Base-by-base conservation (phyloP, 2,329 filamentous ascomycete genomes). In the Ceratocystis variospora region DNA sequence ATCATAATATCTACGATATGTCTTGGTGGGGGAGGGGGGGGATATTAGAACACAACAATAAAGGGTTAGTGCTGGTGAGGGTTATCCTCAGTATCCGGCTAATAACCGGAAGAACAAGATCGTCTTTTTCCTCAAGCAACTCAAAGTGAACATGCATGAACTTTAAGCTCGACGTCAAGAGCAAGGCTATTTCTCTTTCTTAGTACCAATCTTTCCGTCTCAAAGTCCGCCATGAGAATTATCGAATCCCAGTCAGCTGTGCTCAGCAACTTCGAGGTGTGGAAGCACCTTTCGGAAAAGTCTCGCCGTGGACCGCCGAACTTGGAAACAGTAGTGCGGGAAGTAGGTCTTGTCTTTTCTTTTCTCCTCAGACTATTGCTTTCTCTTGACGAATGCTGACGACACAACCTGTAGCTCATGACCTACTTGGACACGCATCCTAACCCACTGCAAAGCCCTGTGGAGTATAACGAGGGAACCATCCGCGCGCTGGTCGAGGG, bases 251-350 rank as follows among this genome's bases (percentile, higher is more conserved):
- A 90, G 73, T 83, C 83, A 37, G 86, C 86, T 4, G 80, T 86
- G 53, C 78, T 91, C 72, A 83, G 84, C 73, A 90, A 90, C 74
- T 87, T 83, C 70, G 88, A 90, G 78, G 87, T 90, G 69, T 86
- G 85, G 71, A 78, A 81, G 66, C 87, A 89, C 71, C 75, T 90
- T 48, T 76, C 76, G 5, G 80, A 85, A 61, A 74, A 77, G 64
- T 80, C 80, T 68, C 79, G 78, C 17, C 77, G 79, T 50, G 78
- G 81, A 2, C 82, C 83, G 1, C 77, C 77, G 28, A 86, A 86
- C 69, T 76, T 85, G 2, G 81, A 84, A 71, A 84, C 80, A 0
- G 76, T 88, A 28, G 79, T 87, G 64, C 81, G 79, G 73, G 87
- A 90, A 79, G 87, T 89, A 76, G 59, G 75, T 71, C 37, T 41